Base-by-base conservation (phyloP, 2,329 filamentous ascomycete genomes). In the Berkeleyomyces basicola region DNA sequence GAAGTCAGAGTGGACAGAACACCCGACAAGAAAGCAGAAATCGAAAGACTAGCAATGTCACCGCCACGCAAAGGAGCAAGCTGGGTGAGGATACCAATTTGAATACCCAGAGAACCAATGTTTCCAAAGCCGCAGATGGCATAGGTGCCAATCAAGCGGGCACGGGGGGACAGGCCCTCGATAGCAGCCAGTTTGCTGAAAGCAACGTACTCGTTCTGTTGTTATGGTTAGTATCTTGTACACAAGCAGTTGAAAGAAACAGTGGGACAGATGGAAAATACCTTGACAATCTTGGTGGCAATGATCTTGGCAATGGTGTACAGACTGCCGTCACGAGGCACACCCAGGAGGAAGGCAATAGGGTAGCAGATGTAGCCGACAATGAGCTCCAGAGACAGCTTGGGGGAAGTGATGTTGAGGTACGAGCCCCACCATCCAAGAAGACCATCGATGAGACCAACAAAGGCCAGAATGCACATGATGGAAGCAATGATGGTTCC, bases 71-170 rank as follows among this genome's bases (percentile, higher is more conserved):
- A 78, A 0, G 90, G 89, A 0, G 88, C 85, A 65, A 95, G 82
- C 74, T 95, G 89, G 3, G 86, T 82, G 61, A 95, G 79, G 64
- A 95, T 88, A 76, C 90, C 90, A 65, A 95, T 93, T 74, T 95
- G 90, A 63, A 90, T 92, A 71, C 90, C 90, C 58, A 95, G 80
- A 39, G 88, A 92, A 61, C 87, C 87, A 68, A 95, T 86, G 76
- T 95, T 95, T 66, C 88, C 90, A 71, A 90, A 90, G 36, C 83
- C 83, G 73, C 89, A 95, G 67, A 91, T 81, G 23, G 88, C 87
- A 70, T 95, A 95, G 59, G 88, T 95, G 55, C 86, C 88, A 70
- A 95, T 95, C 67, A 95, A 80, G 55, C 79, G 79, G 33, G 88
- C 89, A 61, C 90, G 88, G 14, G 81, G 75, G 39, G 82, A 83